Evolutionary conservation across 2,329 filamentous ascomycete genomes (phyloP).

Genomic region (Paraphaeosphaeria minitans): DNA sequence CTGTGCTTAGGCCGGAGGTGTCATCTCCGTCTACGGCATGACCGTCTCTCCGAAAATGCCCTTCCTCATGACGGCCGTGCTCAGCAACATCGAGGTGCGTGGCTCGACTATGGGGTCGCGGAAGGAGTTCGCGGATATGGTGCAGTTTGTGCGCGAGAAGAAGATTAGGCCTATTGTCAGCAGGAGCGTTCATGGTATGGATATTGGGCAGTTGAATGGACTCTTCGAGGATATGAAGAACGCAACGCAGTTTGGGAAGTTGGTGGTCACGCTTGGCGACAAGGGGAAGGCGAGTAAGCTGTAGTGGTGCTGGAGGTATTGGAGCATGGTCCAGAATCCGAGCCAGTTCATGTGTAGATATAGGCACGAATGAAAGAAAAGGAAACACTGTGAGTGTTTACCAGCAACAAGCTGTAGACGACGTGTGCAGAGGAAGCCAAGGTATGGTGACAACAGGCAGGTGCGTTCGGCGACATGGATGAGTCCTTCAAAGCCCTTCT

Average conservation of each 20-base stretch:
- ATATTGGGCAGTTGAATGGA: conserved; percentile 75
- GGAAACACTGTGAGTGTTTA: neutral
- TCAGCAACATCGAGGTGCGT: conserved; percentile 85
- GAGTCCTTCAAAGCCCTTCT: neutral
- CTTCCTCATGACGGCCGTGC: conserved; percentile 80
- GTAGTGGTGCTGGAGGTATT: conserved; percentile 17
- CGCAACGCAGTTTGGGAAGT: conserved; percentile 87
- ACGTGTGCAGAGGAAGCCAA: no score
- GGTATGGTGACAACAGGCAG: no score
- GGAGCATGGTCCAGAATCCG: no score
- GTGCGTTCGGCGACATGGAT: neutral
- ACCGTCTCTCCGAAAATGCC: conserved; percentile 84
- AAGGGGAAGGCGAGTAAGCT: conserved; percentile 35
- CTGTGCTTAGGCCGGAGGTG: conserved; percentile 66
- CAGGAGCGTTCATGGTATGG: conserved; percentile 72
- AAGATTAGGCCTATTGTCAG: conserved; percentile 80
- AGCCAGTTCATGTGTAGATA: neutral
- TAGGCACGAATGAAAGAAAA: neutral
- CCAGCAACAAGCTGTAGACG: neutral
- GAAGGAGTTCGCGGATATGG: conserved; percentile 89
- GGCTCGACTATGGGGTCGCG: conserved; percentile 92
- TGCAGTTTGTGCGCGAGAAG: conserved; percentile 76
- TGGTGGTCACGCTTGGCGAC: conserved; percentile 66
- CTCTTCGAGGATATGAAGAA: conserved; percentile 89
- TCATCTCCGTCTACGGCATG: conserved; percentile 92